Conservation (phyloP, 1,139 yeast genomes). For the Blastobotrys arbuscula region DNA sequence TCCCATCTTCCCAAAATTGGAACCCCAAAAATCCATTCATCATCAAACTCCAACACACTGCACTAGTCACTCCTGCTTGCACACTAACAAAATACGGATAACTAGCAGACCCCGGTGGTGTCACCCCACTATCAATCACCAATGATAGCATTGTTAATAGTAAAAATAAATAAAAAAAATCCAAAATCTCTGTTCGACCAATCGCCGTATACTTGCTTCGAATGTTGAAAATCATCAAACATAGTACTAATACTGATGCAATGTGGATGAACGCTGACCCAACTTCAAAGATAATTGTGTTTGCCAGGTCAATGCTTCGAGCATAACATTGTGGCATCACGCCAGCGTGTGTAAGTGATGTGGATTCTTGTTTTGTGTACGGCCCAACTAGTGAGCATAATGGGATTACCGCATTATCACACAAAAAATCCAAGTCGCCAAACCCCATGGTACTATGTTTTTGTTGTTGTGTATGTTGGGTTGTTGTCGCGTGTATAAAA, state of each 20-base stretch:
- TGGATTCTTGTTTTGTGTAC: constrained; percentile 26
- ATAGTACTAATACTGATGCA: constrained; percentile 57
- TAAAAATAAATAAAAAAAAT: constrained; percentile 58
- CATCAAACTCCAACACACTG: constrained; percentile 62
- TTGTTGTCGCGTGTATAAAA: not conserved
- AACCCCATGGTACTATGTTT: constrained; percentile 40
- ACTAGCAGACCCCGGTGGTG: constrained; percentile 72
- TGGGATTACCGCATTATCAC: constrained; percentile 69
- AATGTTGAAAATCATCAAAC: constrained; percentile 72
- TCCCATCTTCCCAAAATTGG: constrained; percentile 93
- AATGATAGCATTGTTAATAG: constrained; percentile 58
- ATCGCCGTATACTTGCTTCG: constrained; percentile 88
- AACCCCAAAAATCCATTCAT: constrained; percentile 76
- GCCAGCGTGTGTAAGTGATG: constrained; percentile 43
- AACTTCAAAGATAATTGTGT: constrained; percentile 85
- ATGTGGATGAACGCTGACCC: constrained; percentile 86
- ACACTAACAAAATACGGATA: constrained; percentile 80
- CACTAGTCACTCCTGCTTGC: constrained; percentile 69
- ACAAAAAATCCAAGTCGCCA: constrained; percentile 65
- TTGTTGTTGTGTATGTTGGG: not conserved
- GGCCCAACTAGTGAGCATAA: constrained; percentile 63
- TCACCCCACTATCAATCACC: constrained; percentile 86
- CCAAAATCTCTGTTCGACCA: constrained; percentile 81
- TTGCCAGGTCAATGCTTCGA: constrained; percentile 78
- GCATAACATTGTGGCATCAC: constrained; percentile 77